Evolutionary conservation across 805 yeast species (phyloP), one percentile per base, ranked within the genome.

Genomic region (Schizosaccharomyces pombe): DNA sequence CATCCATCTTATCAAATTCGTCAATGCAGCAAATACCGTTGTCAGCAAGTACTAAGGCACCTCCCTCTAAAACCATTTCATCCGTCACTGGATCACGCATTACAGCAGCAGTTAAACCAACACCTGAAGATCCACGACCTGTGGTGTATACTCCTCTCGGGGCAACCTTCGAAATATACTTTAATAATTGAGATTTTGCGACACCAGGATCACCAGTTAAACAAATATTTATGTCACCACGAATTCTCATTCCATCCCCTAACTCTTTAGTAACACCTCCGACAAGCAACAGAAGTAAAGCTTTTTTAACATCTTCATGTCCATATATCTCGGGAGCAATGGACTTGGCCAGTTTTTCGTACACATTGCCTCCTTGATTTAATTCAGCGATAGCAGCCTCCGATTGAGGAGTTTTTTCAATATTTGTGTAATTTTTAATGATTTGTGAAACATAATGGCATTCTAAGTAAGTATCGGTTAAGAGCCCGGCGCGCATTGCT

Each of bases 121-220:
- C 98, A 56, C 98, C 98, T 0, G 98, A 91, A 3, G 96, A 86
- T 66, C 98, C 98, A 63, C 94, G 79, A 70, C 98, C 98, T 1
- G 98, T 91, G 6, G 98, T 91, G 67, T 91, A 91, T 31, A 91
- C 93, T 53, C 95, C 93, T 63, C 97, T 75, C 31, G 98, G 98
- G 2, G 97, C 91, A 55, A 91, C 82, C 62, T 87, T 85, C 57
- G 85, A 75, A 59, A 91, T 85, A 33, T 93, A 82, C 65, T 91
- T 91, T 59, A 91, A 72, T 63, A 91, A 72, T 73, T 91, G 98
- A 2, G 97, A 91, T 68, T 91, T 91, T 63, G 98, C 98, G 55
- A 91, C 98, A 73, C 98, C 98, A 47, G 98, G 98, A 64, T 91
- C 98, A 62, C 98, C 98, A 96, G 91, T 89, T 54, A 91, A 73